A percentile compares a stretch with the other conserved stretches of the same genome.
phyloP scores from a whole-genome alignment of 768 basidiomycete species.

The Russula vinacea region DNA sequence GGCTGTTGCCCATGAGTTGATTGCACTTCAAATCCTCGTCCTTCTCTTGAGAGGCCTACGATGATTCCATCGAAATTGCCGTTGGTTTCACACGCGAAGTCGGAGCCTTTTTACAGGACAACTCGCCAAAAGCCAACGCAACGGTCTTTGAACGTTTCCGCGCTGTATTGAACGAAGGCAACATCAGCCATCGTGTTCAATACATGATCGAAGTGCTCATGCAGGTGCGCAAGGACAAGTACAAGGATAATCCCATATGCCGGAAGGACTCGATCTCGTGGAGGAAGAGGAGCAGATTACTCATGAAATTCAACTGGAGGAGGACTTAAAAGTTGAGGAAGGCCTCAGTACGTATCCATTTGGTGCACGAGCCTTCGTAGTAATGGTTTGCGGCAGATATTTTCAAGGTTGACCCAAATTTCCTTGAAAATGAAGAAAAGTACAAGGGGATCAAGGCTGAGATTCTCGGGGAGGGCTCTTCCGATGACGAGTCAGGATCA shows the following conservation, averaged over 20 bases:
- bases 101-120: constrained; percentile 90
- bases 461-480: constrained; percentile 87
- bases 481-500: constrained; percentile 62
- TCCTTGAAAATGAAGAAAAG: constrained; percentile 87
- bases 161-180: constrained; percentile 91
- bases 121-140: constrained; percentile 93
- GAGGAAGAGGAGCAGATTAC: constrained; percentile 99
- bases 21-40: constrained; percentile 92
- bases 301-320: constrained; percentile 87
- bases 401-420: constrained; percentile 91
- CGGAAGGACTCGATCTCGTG: constrained; percentile 93
- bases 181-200: constrained; percentile 93
- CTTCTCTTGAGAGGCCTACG: constrained; percentile 92
- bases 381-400: constrained; percentile 55
- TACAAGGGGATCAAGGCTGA: constrained; percentile 89
- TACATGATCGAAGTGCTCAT: constrained; percentile 99
- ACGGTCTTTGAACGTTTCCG: constrained; percentile 95
- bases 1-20: constrained; percentile 86
- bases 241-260: constrained; percentile 94
- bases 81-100: constrained; percentile 98
- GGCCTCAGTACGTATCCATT: constrained; percentile 71
- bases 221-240: constrained; percentile 98
- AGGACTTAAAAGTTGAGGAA: constrained; percentile 91
- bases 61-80: constrained; percentile 97
- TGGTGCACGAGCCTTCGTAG: background rate